A percentile compares a stretch with the other conserved stretches of the same genome.
These are phyloP conservation scores for Bipolaris victoriae DNA, from an alignment of 2,329 filamentous ascomycete species.

Conservation along the genomic window DNA sequence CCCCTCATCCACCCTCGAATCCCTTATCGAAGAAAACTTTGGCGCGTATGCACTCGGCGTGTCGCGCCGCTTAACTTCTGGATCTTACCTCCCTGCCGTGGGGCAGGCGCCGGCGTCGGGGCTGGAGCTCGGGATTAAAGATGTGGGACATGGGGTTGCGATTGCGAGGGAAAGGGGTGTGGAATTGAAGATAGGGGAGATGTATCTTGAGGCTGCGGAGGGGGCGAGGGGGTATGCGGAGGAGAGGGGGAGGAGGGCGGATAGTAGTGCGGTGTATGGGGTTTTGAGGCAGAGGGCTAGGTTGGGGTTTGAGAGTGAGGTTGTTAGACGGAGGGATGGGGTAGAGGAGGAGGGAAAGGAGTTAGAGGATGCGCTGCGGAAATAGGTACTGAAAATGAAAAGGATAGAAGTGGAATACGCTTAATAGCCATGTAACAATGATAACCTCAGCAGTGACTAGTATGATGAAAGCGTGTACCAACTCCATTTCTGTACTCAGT, in stretches of 20 bases:
- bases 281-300: conserved; percentile 54
- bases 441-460: too few species aligned
- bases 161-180: conserved; percentile 52
- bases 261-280: conserved; percentile 61
- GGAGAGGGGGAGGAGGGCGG: conserved; percentile 48
- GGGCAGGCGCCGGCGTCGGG: conserved; percentile 55
- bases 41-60: conserved; percentile 36
- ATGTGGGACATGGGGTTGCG: conserved; percentile 58
- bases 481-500: not conserved
- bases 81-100: conserved; percentile 32
- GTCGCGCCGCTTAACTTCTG: conserved; percentile 35
- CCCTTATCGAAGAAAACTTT: conserved; percentile 49
- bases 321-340: conserved; percentile 33
- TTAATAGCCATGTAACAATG: too few species aligned
- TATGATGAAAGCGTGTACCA: too few species aligned
- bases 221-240: conserved; percentile 52
- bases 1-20: conserved; percentile 50
- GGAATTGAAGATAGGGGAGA: conserved; percentile 51
- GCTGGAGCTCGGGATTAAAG: conserved; percentile 59
- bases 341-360: not conserved
- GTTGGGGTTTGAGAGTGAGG: conserved; percentile 53
- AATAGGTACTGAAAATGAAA: not conserved
- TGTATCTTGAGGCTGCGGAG: conserved; percentile 53
- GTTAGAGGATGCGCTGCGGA: not conserved
- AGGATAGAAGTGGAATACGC: too few species aligned